Evolutionary conservation across 257 asterid species (phyloP), one percentile per base, ranked within the genome.

Genomic region (Nicotiana paniculata): DNA sequence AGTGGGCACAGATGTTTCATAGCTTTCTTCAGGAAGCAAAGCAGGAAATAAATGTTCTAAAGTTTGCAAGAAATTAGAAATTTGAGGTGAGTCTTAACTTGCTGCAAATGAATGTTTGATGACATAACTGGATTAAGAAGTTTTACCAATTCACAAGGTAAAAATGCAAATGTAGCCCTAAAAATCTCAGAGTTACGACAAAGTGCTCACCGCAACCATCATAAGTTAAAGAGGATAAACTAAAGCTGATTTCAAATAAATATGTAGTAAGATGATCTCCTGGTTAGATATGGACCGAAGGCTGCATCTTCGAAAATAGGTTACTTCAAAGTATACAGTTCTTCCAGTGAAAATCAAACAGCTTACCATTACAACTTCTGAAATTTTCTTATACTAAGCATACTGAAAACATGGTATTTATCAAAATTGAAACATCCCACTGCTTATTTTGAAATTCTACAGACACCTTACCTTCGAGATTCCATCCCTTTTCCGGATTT

Each of bases 401-500:
- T 62, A 64, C 18, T 11, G 39, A 4, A 30, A 30, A 64, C 68
- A 63, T 46, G n/a, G 12, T 21, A 72, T 72, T 74, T 74, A 58
- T 13, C 26, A 74, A 74, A 74, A 51, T 4, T 48, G 37, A 74
- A 74, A 26, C 8, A 3, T 26, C 79, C 63, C 57, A 48, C 8
- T 13, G 43, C 79, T 74, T 74, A 74, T 48, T 8, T 32, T 51
- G 48, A 70, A n/a, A 57, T 37, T 21, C 68, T 67, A 89, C 57
- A 77, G 48, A 76, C 57, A 84, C 58, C 81, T 79, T 86, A 90
- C 99, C 98, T 96, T 94, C 35, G 93, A 89, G 84, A 96, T 93
- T 81, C 99, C 98, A 88, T 96, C 99, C 79, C 95, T 85, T 86
- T 90, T 90, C 48, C 99, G 94, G 79, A 94, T 92, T 87, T 96